Percentiles rank a stretch among this genome's conserved stretches.
Conservation (phyloP, 139 green algal genomes). For the Coelastrella sp. region DNA sequence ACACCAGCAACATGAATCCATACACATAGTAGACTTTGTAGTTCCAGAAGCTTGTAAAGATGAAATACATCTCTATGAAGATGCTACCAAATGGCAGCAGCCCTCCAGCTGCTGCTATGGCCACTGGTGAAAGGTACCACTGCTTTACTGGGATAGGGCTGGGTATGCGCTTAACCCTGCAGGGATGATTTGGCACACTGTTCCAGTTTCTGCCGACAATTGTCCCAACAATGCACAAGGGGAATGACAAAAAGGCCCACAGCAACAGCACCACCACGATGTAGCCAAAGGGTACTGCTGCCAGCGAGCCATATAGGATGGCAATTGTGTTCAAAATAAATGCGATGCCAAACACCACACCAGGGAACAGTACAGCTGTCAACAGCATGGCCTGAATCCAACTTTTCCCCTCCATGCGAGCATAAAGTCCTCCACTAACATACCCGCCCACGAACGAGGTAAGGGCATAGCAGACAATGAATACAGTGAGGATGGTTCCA, state of each 20-base stretch:
- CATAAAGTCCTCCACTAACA: conserved; percentile 87
- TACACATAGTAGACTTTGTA: conserved; percentile 99
- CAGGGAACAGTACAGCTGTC: conserved; percentile 79
- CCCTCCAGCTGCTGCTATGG: conserved; percentile 83
- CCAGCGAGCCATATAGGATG: conserved; percentile 92
- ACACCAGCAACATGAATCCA: conserved; percentile 98
- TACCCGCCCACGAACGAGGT: conserved; percentile 86
- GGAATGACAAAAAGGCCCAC: conserved; percentile 96
- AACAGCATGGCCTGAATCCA: conserved; percentile 96
- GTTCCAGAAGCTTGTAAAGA: conserved; percentile 96
- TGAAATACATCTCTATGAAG: conserved; percentile 99
- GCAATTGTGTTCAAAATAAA: conserved; percentile 96
- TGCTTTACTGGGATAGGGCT: conserved; percentile 88
- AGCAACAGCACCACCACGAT: conserved; percentile 92
- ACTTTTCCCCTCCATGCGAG: conserved; percentile 84
- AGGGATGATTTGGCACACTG: conserved; percentile 75
- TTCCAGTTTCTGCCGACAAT: conserved; percentile 72
- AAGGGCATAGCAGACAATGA: conserved; percentile 96
- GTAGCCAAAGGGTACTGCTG: conserved; percentile 92
- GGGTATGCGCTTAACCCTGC: conserved; percentile 95
- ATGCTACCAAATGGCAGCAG: conserved; percentile 98
- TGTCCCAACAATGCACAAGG: conserved; percentile 92
- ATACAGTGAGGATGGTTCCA: conserved; percentile 92
- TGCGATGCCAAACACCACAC: conserved; percentile 86
- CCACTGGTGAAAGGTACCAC: conserved; percentile 91